These are phyloP conservation scores for Cryptosporidium meleagridis DNA, from an alignment of 169 alveolate species.

Conservation along the genomic window DNA sequence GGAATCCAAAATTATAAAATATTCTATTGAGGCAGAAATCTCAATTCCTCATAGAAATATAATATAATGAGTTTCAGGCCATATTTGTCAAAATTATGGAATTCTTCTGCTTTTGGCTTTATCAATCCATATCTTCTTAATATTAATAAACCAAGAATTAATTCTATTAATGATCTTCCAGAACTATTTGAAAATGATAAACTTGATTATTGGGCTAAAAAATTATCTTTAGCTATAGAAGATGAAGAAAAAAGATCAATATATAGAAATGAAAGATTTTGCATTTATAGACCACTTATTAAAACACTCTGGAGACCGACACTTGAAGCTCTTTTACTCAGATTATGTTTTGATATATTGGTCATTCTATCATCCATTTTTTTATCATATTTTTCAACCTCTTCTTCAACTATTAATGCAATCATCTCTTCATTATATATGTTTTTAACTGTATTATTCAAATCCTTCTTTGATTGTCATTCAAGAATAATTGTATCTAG, in stretches of 20 bases:
- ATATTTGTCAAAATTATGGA: slow-evolving; percentile 14
- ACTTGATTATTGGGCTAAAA: slow-evolving; percentile 49
- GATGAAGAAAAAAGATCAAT: slow-evolving; percentile 35
- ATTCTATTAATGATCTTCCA: slow-evolving; percentile 30
- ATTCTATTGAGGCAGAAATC: neutral
- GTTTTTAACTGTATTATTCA: slow-evolving; percentile 14
- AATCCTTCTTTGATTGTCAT: slow-evolving; percentile 51
- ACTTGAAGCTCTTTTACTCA: slow-evolving; percentile 22
- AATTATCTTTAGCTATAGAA: slow-evolving; percentile 36
- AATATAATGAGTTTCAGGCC: neutral
- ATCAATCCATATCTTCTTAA: slow-evolving; percentile 43
- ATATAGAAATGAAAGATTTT: slow-evolving; percentile 14
- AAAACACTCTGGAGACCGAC: slow-evolving; percentile 57
- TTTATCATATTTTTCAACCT: slow-evolving; percentile 33
- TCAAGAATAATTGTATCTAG: slow-evolving; percentile 50
- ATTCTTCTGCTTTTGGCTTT: slow-evolving; percentile 11
- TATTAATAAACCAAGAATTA: slow-evolving; percentile 6
- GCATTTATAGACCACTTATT: slow-evolving; percentile 31
- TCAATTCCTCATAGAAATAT: neutral
- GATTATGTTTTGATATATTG: slow-evolving; percentile 35
- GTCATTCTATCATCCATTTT: slow-evolving; percentile 21
- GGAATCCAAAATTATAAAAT: neutral
- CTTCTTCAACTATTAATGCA: slow-evolving; percentile 16
- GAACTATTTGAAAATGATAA: slow-evolving; percentile 29
- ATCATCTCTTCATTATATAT: slow-evolving; percentile 27